These are phyloP conservation scores for Fistulinella cinereoalba DNA, from an alignment of 1,284 basidiomycete genomes.

Conservation along the genomic window DNA sequence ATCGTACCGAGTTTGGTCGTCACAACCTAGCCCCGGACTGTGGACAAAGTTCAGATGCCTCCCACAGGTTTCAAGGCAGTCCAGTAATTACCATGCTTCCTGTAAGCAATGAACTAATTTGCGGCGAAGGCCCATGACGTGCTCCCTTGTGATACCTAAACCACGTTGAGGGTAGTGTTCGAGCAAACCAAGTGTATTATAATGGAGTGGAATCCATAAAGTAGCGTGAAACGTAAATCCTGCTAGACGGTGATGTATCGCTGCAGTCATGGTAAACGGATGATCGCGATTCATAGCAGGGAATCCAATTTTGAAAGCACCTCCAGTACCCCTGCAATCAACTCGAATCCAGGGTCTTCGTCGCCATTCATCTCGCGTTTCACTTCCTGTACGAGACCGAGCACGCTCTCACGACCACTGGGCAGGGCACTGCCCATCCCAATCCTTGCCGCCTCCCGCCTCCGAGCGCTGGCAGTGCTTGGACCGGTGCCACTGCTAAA, in stretches of 20 bases:
- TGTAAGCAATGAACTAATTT: no score
- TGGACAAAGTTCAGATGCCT: no score
- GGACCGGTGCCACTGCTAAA: slow-evolving; percentile 56
- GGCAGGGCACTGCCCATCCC: slow-evolving; percentile 51
- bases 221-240: slow-evolving; percentile 10
- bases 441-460: slow-evolving; percentile 47
- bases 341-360: slow-evolving; percentile 83
- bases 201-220: slow-evolving; percentile 2
- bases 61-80: no score
- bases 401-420: slow-evolving; percentile 66
- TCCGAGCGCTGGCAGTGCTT: slow-evolving; percentile 33
- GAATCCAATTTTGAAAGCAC: slow-evolving; percentile 88
- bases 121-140: no score
- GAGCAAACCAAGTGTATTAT: neutral
- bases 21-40: no score
- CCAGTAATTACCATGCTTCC: no score
- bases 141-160: neutral
- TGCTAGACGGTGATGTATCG: neutral
- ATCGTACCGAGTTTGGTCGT: no score
- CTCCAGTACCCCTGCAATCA: slow-evolving; percentile 87
- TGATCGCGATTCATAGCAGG: slow-evolving; percentile 52
- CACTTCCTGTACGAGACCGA: slow-evolving; percentile 78
- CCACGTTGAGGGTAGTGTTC: no score
- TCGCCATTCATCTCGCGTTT: slow-evolving; percentile 68
- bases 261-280: neutral